Evolutionary conservation across 2,329 filamentous ascomycete species (phyloP), one percentile per base, ranked within the genome.

Genomic region (Calonectria leucothoes): DNA sequence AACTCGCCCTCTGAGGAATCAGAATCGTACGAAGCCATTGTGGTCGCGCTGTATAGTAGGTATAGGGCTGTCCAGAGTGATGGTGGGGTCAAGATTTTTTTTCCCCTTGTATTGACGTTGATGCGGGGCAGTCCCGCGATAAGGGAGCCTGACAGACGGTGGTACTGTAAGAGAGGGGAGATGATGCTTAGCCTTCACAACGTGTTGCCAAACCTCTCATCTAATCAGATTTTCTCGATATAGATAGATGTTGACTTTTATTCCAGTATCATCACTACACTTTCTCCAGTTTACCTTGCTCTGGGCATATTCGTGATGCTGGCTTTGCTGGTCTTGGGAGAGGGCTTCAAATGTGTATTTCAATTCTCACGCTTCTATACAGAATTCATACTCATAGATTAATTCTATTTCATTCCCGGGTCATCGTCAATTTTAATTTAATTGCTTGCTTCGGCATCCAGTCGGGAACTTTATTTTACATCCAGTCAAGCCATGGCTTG

Each of bases 21-120:
- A 82, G 94, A 97, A 79, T 98, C 95, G 86, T 98, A 97, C 20
- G 91, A 88, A 71, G 93, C 89, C 94, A 95, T 96, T 48, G 64
- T 59, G 69, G 69, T 76, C 5, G 72, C 69, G 23, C 39, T 74
- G 72, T 74, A 70, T 69, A 68, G 39, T 69, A 68, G 39, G 35
- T 57, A 70, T 67, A 75, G 70, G 69, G 74, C 75, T 76, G 74
- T 63, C 74, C 63, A 63, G 75, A 51, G 31, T 68, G 77, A 81
- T 84, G 82, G 84, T 83, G 84, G 85, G 85, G 85, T 84, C 82
- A 80, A 82, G 82, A 79, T 81, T 84, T 86, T 86, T 84, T 84
- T 83, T 80, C n/a, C 75, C 48, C 66, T 69, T 74, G 73, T 66
- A 72, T 74, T 79, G 69, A 76, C 66, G 68, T 72, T 66, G 70